Base-by-base conservation (phyloP, 441 rosid species). In the Jatropha multifida region DNA sequence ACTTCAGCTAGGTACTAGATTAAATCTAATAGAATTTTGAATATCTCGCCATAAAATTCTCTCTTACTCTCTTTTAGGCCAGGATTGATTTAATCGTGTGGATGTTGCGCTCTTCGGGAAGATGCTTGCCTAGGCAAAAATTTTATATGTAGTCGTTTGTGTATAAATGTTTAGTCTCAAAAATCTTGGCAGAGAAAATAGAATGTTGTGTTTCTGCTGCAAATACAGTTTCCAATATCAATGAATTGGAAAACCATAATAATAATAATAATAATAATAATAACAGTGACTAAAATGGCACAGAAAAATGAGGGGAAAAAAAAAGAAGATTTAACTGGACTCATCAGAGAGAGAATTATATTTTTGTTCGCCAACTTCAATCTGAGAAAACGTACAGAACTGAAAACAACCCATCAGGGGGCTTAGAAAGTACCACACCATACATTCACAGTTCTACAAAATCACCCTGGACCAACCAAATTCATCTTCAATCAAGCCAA, bases 401-500 rank as follows among this genome's bases (percentile, higher is more conserved):
- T 4, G 11, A 61, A 61, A 7, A 32, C 5, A 32, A 32, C 13
- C 17, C 41, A 18, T 8, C 7, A 1, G 12, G 18, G 14, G 23
- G 23, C 61, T 5, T 56, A 18, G 8, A 56, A 54, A 4, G 14
- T 54, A 17, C 38, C 41, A 44, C 38, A 46, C 12, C 18, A 26
- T 6, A 68, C 40, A 44, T 44, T 44, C 48, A 44, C 48, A 44
- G 10, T 68, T 48, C 41, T 12, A 26, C 44, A 69, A 5, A 54
- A 54, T 18, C 10, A 61, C 26, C 17, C 3, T 27, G 59, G 68
- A 4, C 8, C 20, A 37, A 63, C 7, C 55, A 18, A 15, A 26
- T 15, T 65, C 54, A 65, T n/a, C 76, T 74, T 86, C 84, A 20
- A 87, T 60, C 77, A 42, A 18, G 91, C 66, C 74, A 86, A 74